A percentile compares a stretch with the other conserved stretches of the same genome.
Evolutionary conservation across 768 basidiomycete genomes (phyloP).

Genomic region (Roridomyces roridus): DNA sequence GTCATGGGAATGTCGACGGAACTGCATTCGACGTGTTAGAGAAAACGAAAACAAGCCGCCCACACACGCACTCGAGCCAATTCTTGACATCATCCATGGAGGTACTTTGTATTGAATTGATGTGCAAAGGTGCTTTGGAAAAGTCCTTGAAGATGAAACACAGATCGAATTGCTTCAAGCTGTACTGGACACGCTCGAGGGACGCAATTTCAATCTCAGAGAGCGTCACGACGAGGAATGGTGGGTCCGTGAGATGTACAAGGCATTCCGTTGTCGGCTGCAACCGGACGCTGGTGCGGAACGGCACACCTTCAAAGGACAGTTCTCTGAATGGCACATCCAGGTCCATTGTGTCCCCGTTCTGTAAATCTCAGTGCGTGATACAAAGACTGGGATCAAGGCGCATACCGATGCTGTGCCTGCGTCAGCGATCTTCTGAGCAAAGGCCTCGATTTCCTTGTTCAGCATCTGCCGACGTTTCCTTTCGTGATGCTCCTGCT

Average conservation of each 20-base stretch:
- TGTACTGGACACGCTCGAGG: conserved; percentile 95
- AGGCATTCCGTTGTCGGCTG: conserved; percentile 98
- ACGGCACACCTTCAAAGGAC: conserved; percentile 96
- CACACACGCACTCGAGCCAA: conserved; percentile 87
- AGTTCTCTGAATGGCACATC: conserved; percentile 98
- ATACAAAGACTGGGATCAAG: background rate
- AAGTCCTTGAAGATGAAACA: conserved; percentile 98
- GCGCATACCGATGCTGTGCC: conserved; percentile 71
- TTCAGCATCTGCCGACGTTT: conserved; percentile 89
- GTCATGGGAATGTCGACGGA: conserved; percentile 97
- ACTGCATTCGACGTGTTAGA: conserved; percentile 47
- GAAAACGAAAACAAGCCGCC: background rate
- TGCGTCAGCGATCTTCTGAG: conserved; percentile 90
- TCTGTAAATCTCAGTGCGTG: conserved; percentile 31
- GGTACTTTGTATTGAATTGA: conserved; percentile 91
- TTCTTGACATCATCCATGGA: conserved; percentile 98
- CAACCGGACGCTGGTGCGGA: conserved; percentile 91
- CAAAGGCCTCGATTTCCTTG: conserved; percentile 93
- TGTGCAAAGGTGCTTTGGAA: conserved; percentile 88
- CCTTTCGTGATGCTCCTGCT: conserved; percentile 97
- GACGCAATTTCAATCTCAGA: conserved; percentile 96
- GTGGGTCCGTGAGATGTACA: conserved; percentile 92
- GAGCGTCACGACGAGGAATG: conserved; percentile 95
- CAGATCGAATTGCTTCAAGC: conserved; percentile 95
- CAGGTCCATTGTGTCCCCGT: conserved; percentile 86